Evolutionary conservation across 306 rosid genomes (phyloP).

Genomic region (Mucuna pruriens): DNA sequence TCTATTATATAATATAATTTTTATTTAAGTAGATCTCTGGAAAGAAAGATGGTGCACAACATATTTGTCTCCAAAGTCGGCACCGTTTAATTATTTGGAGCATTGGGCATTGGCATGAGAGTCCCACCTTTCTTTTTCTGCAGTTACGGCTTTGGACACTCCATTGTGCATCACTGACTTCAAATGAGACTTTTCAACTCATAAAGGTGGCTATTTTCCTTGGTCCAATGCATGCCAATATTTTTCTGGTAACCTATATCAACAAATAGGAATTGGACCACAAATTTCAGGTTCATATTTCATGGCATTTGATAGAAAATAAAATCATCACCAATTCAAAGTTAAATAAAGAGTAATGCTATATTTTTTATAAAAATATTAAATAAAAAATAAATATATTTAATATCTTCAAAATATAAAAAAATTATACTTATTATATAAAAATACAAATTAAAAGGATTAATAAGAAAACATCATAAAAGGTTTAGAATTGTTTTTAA

Average conservation of each 20-base stretch:
- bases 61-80: too few species aligned
- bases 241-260: not conserved
- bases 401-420: too few species aligned
- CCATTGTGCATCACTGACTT: not conserved
- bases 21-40: too few species aligned
- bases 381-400: too few species aligned
- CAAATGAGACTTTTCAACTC: not conserved
- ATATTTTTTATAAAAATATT: too few species aligned
- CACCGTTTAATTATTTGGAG: slow-evolving; percentile 4
- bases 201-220: not conserved
- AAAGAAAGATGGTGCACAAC: too few species aligned
- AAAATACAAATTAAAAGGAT: too few species aligned
- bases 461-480: too few species aligned
- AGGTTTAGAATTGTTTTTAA: too few species aligned
- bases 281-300: not conserved
- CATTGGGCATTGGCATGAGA: not conserved
- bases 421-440: too few species aligned
- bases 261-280: not conserved
- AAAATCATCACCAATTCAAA: not conserved
- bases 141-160: not conserved
- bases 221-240: not conserved
- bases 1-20: too few species aligned
- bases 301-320: not conserved
- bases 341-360: too few species aligned
- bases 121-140: not conserved